These are phyloP conservation scores for Leptographium lundbergii DNA, from an alignment of 2,329 filamentous ascomycete genomes.

Conservation along the genomic window DNA sequence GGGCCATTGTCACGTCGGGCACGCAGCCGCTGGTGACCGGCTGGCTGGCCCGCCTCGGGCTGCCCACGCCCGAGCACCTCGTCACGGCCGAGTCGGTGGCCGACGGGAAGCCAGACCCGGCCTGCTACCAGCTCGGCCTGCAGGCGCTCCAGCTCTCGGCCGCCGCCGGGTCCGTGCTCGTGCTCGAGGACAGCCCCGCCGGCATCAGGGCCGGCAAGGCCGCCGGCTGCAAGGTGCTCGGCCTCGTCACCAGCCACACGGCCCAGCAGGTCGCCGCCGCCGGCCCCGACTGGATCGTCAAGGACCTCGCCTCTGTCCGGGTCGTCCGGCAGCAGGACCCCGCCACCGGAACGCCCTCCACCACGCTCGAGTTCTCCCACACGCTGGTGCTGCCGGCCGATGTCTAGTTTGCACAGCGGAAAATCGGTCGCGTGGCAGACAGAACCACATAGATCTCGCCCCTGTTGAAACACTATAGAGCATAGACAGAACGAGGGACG, in stretches of 20 bases:
- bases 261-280: constrained; percentile 58
- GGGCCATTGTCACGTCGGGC: constrained; percentile 79
- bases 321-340: constrained; percentile 35
- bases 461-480: not conserved
- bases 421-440: not conserved
- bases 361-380: constrained; percentile 53
- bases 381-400: constrained; percentile 24
- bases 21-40: constrained; percentile 55
- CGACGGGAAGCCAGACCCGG: constrained; percentile 65
- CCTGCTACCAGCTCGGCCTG: constrained; percentile 59
- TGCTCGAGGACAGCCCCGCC: constrained; percentile 81
- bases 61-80: constrained; percentile 53
- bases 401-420: not conserved
- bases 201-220: constrained; percentile 74
- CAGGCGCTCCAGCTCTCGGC: constrained; percentile 39
- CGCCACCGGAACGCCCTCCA: not conserved
- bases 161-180: constrained; percentile 44
- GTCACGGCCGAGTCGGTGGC: constrained; percentile 66
- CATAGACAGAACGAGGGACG: not conserved
- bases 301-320: constrained; percentile 62
- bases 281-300: constrained; percentile 78
- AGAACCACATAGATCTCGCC: not conserved
- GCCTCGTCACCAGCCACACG: constrained; percentile 73
- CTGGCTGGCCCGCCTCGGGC: constrained; percentile 55
- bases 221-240: constrained; percentile 74